phyloP scores from a whole-genome alignment of 176 grass and related monocot species.

The Musa troglodytarum region DNA sequence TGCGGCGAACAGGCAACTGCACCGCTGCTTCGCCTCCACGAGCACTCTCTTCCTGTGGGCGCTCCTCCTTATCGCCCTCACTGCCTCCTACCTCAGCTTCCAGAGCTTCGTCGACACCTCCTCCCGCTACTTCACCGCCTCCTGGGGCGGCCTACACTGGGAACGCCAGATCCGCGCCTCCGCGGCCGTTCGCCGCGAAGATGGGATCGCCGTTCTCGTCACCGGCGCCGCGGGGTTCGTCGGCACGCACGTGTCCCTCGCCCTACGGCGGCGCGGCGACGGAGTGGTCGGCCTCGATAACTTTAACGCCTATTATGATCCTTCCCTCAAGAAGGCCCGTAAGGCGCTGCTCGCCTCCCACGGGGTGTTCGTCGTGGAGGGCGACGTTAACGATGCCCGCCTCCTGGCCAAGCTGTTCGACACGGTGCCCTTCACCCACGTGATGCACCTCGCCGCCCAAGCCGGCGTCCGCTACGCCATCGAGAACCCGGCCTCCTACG shows the following conservation, averaged over 20 bases:
- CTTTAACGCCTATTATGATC: slow-evolving; percentile 90
- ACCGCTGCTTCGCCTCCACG: slow-evolving; percentile 77
- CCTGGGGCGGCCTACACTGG: slow-evolving; percentile 86
- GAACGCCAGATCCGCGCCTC: slow-evolving; percentile 82
- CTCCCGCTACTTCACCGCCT: slow-evolving; percentile 57
- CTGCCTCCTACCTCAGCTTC: slow-evolving; percentile 45
- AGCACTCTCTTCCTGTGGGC: slow-evolving; percentile 82
- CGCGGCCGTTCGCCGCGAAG: slow-evolving; percentile 30
- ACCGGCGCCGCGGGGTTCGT: slow-evolving; percentile 70
- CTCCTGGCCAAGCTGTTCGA: slow-evolving; percentile 78
- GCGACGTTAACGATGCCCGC: slow-evolving; percentile 74
- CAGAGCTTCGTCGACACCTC: slow-evolving; percentile 52
- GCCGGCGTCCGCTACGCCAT: slow-evolving; percentile 89
- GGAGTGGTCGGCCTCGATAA: slow-evolving; percentile 85
- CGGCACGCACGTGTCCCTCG: slow-evolving; percentile 59
- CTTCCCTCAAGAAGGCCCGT: slow-evolving; percentile 33
- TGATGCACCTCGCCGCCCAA: no score
- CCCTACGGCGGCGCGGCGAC: slow-evolving; percentile 62
- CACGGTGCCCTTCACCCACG: slow-evolving; percentile 18
- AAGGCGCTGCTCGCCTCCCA: slow-evolving; percentile 53
- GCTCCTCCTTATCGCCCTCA: slow-evolving; percentile 80
- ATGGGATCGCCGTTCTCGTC: slow-evolving; percentile 50
- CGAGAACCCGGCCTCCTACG: slow-evolving; percentile 69
- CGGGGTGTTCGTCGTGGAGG: slow-evolving; percentile 63
- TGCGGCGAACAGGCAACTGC: slow-evolving; percentile 59